phyloP scores from a whole-genome alignment of 2,329 filamentous ascomycete species.

The Pseudocercospora eumusae region DNA sequence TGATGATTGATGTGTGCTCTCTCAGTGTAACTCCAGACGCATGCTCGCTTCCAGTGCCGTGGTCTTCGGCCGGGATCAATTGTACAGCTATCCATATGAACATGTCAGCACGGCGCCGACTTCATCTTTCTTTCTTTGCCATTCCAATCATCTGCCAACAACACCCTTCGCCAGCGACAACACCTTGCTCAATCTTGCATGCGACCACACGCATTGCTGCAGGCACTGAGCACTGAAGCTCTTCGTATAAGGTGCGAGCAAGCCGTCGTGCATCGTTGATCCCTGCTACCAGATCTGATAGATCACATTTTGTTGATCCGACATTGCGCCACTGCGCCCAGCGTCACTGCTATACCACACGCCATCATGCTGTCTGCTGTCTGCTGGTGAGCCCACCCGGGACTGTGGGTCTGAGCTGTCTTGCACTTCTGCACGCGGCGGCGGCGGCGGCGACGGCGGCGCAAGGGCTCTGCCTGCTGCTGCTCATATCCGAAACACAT shows the following conservation, averaged over 20 bases:
- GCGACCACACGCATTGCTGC: not conserved
- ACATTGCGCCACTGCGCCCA: slow-evolving; percentile 1
- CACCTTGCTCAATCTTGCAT: slow-evolving; percentile 4
- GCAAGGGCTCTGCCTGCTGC: slow-evolving; percentile 20
- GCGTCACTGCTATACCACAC: not conserved
- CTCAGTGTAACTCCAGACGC: slow-evolving; percentile 5
- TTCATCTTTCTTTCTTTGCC: no score
- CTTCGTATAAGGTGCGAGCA: not conserved
- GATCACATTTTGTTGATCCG: slow-evolving; percentile 14
- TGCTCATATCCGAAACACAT: slow-evolving; percentile 18
- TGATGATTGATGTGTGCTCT: no score
- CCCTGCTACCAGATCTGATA: slow-evolving; percentile 13
- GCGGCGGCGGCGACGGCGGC: no score
- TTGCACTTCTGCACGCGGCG: not conserved
- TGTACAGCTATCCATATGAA: not conserved
- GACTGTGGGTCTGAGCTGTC: slow-evolving; percentile 6
- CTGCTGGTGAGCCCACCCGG: slow-evolving; percentile 1
- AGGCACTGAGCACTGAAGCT: not conserved
- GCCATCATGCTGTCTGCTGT: no score
- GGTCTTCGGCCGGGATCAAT: not conserved
- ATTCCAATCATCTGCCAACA: not conserved
- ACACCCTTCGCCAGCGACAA: not conserved
- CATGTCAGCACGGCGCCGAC: not conserved
- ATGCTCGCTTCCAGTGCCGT: slow-evolving; percentile 17
- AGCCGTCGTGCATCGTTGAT: not conserved